A percentile compares a stretch with the other conserved stretches of the same genome.
Evolutionary conservation across 495 filamentous ascomycete species (phyloP).

Genomic region (Delitschia confertaspora): DNA sequence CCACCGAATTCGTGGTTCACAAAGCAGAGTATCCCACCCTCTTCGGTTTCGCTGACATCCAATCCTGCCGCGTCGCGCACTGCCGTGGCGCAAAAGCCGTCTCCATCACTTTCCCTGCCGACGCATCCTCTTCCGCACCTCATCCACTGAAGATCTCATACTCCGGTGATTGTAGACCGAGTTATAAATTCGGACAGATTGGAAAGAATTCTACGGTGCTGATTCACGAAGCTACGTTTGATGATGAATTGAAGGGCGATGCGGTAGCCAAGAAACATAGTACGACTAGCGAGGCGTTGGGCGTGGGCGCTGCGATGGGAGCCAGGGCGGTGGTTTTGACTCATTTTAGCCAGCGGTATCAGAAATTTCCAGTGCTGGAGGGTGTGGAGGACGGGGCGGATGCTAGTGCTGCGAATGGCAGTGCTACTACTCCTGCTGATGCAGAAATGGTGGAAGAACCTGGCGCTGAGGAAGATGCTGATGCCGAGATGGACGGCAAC

Average conservation of each 20-base stretch:
- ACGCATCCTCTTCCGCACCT: not conserved
- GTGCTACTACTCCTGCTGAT: conserved; percentile 32
- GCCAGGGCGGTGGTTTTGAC: conserved; percentile 72
- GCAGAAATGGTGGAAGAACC: conserved; percentile 26
- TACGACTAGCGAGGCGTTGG: conserved; percentile 75
- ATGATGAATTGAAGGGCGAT: conserved; percentile 67
- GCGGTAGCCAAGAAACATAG: conserved; percentile 84
- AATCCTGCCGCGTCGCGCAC: conserved; percentile 60
- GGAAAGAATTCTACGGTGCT: conserved; percentile 69
- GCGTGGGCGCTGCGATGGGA: conserved; percentile 65
- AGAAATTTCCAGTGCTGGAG: conserved; percentile 60
- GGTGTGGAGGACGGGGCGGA: conserved; percentile 30
- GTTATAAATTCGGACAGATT: conserved; percentile 54
- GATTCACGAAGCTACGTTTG: conserved; percentile 94
- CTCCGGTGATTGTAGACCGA: conserved; percentile 86
- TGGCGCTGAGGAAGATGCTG: conserved; percentile 13
- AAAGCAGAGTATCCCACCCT: conserved; percentile 13
- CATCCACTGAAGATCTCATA: conserved; percentile 71
- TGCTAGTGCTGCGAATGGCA: conserved; percentile 20
- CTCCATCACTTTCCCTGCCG: conserved; percentile 64
- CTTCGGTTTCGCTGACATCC: conserved; percentile 42
- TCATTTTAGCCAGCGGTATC: conserved; percentile 94
- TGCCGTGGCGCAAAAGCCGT: conserved; percentile 71
- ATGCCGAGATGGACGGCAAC: conserved; percentile 3
- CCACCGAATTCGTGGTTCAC: not conserved